These are phyloP conservation scores for Cryphonectria carpinicola DNA, from an alignment of 2,329 filamentous ascomycete genomes.

Conservation along the genomic window DNA sequence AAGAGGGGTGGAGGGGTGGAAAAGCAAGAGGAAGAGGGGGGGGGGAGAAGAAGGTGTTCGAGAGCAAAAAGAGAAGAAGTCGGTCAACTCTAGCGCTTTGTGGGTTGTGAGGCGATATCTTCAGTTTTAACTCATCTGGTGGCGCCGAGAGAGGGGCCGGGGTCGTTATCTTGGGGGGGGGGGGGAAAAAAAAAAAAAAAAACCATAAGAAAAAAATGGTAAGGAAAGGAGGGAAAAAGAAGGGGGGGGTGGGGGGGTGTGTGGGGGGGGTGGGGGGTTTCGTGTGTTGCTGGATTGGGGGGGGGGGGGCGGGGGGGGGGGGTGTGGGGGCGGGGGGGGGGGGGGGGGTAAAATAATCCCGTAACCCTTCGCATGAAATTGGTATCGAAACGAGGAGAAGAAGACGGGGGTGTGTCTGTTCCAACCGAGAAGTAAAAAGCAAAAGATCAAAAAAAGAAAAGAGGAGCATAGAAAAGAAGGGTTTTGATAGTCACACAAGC, in stretches of 20 bases:
- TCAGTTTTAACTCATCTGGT: background rate
- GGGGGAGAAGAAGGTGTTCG: background rate
- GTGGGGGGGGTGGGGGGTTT: too few relatives aligned
- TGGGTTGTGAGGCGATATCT: background rate
- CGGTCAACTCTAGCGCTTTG: background rate
- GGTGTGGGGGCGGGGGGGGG: too few relatives aligned
- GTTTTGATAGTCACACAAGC: background rate
- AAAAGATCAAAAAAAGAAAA: background rate
- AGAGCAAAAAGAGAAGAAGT: background rate
- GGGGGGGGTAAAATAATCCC: background rate
- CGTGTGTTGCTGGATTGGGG: too few relatives aligned
- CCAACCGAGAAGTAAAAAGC: background rate
- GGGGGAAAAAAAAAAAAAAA: too few relatives aligned
- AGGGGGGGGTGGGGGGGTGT: too few relatives aligned
- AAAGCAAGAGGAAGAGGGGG: background rate
- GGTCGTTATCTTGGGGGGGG: constrained; percentile 2
- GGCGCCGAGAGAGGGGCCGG: background rate
- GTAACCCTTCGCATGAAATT: background rate
- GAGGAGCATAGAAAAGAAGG: background rate
- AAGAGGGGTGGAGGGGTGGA: background rate
- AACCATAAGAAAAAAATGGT: too few relatives aligned
- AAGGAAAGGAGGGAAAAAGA: too few relatives aligned
- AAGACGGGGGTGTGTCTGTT: background rate
- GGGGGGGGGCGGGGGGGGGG: too few relatives aligned
- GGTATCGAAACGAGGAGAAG: background rate